phyloP scores from a whole-genome alignment of 1,284 basidiomycete genomes.

The Sporisorium graminicola region DNA sequence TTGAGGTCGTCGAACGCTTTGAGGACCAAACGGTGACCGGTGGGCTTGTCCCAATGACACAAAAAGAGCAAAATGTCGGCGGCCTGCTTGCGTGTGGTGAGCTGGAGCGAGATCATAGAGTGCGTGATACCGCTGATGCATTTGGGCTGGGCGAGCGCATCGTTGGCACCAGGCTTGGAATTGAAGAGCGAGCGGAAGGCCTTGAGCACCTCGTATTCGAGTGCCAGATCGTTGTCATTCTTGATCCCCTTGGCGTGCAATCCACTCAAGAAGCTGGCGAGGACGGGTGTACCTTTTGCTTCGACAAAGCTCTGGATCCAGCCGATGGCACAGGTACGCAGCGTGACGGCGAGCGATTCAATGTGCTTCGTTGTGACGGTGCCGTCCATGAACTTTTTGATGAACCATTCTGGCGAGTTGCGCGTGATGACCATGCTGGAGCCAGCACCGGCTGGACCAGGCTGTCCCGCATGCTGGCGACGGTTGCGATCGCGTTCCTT shows the following conservation, averaged over 20 bases:
- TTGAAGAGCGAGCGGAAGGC: slow-evolving; percentile 89
- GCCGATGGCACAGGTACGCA: slow-evolving; percentile 74
- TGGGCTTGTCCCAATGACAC: slow-evolving; percentile 72
- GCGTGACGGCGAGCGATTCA: slow-evolving; percentile 80
- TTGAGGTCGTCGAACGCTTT: slow-evolving; percentile 71
- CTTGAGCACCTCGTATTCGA: slow-evolving; percentile 92
- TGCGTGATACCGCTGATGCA: slow-evolving; percentile 86
- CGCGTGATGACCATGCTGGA: slow-evolving; percentile 61
- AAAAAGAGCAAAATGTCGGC: slow-evolving; percentile 79
- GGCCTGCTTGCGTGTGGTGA: slow-evolving; percentile 83
- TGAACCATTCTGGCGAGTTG: slow-evolving; percentile 75
- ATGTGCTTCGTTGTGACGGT: slow-evolving; percentile 86
- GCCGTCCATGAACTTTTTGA: slow-evolving; percentile 87
- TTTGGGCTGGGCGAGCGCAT: slow-evolving; percentile 82
- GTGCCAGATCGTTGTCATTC: slow-evolving; percentile 75
- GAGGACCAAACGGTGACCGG: slow-evolving; percentile 72
- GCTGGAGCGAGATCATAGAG: slow-evolving; percentile 84
- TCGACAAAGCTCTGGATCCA: slow-evolving; percentile 71
- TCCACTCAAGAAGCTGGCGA: slow-evolving; percentile 78
- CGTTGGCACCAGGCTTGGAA: slow-evolving; percentile 79
- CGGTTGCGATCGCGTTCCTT: slow-evolving; percentile 59
- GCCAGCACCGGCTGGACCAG: slow-evolving; percentile 72
- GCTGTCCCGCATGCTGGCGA: slow-evolving; percentile 70
- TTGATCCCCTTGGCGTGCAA: slow-evolving; percentile 63
- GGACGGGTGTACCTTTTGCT: slow-evolving; percentile 80